Base-by-base conservation (phyloP, 2,329 filamentous ascomycete genomes). In the Bertia moriformis region DNA sequence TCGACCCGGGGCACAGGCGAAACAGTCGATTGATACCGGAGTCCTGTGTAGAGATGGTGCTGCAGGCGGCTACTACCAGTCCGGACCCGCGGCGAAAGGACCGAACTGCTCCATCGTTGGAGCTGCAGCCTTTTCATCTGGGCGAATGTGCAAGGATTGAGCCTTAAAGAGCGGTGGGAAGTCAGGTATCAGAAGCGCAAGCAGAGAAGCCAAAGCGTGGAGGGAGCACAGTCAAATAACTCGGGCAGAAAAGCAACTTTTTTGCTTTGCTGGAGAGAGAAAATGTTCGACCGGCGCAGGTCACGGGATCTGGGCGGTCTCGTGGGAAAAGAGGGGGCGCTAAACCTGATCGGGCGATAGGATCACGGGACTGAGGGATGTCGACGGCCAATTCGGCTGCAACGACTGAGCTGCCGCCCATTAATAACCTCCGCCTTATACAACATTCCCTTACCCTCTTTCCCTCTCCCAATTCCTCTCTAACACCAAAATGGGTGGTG, bases 91-190 rank as follows among this genome's bases (percentile, higher is more conserved):
- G 63, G 61, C 48, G 62, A 60, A 48, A 66, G 62, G 50, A 62
- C 60, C 50, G 59, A 60, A 49, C 60, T 62, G 61, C 64, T 66
- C 64, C 64, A 66, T 63, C 59, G 54, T 51, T 59, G 61, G 57
- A 66, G 64, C 57, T 61, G 60, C 57, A 64, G 48, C 53, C 60
- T 59, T 59, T 65, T 67, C 64, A 67, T 67, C 51, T 56, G 57
- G 32, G 15, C 32, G 15, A 29, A 29, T 29, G 10, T 10, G 10
- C n/a, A n/a, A n/a, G 24, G 24, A 10, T 29, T 29, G 24, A 29
- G n/a, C 24, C 24, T 10, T 10, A 29, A 10, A 29, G n/a, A n/a
- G n/a, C 24, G 10, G 24, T 10, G 24, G 24, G n/a, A 29, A 29
- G n/a, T 10, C 10, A 29, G 24, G 24, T 29, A 29, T 29, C 10